A percentile compares a stretch with the other conserved stretches of the same genome.
These are phyloP conservation scores for Trichoderma guizhouense DNA, from an alignment of 2,329 filamentous ascomycete genomes.

Conservation along the genomic window DNA sequence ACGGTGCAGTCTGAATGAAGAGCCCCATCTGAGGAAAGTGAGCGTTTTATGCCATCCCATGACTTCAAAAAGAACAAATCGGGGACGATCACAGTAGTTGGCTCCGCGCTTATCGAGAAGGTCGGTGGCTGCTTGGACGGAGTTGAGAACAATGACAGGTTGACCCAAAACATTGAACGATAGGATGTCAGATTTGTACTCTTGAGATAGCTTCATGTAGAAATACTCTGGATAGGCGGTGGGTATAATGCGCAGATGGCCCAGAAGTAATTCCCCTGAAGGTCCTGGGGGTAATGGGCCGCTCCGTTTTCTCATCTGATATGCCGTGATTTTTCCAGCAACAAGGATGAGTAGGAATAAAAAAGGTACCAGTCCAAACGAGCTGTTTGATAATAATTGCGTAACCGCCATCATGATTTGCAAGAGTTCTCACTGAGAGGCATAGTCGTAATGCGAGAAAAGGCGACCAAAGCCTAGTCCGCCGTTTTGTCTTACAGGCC, in stretches of 20 bases:
- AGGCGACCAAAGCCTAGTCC: neutral
- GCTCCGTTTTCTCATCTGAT: neutral
- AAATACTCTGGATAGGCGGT: constrained; percentile 31
- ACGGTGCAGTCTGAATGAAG: constrained; percentile 43
- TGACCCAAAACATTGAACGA: constrained; percentile 36
- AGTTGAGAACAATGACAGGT: constrained; percentile 43
- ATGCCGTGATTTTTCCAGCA: neutral
- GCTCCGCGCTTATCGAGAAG: constrained; percentile 43
- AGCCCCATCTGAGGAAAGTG: constrained; percentile 43
- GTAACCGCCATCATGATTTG: constrained; percentile 11
- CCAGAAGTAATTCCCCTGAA: constrained; percentile 38
- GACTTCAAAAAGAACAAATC: constrained; percentile 42
- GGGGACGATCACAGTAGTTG: constrained; percentile 44
- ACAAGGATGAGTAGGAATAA: constrained; percentile 12
- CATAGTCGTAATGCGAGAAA: neutral
- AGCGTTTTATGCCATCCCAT: constrained; percentile 48
- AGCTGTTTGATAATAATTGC: neutral
- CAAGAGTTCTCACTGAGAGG: neutral
- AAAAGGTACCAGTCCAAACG: constrained; percentile 4
- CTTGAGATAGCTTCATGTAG: constrained; percentile 30
- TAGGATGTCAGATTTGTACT: constrained; percentile 49
- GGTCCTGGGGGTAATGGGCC: constrained; percentile 33
- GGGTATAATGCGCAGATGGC: constrained; percentile 43
- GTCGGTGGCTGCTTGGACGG: constrained; percentile 40
- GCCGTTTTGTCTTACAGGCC: neutral